Conservation (phyloP, 306 rosid genomes). For the Fragaria ananassa region DNA sequence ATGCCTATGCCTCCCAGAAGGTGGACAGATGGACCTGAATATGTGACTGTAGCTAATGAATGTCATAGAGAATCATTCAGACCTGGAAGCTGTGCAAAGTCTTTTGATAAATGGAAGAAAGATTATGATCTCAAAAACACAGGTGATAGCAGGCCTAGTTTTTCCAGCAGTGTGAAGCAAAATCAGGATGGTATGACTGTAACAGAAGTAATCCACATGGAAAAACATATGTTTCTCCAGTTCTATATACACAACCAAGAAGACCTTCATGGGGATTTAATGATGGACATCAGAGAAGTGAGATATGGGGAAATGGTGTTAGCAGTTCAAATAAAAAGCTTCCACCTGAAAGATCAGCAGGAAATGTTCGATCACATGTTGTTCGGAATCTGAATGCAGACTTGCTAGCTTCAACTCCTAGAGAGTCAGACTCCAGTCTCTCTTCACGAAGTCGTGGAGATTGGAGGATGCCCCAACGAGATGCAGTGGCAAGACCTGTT, state of each 20-base stretch:
- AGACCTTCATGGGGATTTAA: constrained; percentile 50
- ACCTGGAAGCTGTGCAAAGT: constrained; percentile 25
- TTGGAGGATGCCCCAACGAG: constrained; percentile 29
- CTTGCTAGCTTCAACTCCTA: background rate
- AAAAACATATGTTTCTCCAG: constrained; percentile 41
- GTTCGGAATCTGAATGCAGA: constrained; percentile 8
- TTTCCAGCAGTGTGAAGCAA: constrained; percentile 27
- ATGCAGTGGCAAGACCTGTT: constrained; percentile 15
- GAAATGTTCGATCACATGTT: constrained; percentile 10
- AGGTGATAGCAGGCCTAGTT: constrained; percentile 23
- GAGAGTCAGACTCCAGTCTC: background rate
- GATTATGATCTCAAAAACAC: constrained; percentile 22
- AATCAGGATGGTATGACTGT: constrained; percentile 23
- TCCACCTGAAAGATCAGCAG: constrained; percentile 24
- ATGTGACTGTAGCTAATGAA: background rate
- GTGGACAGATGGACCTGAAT: constrained; percentile 5
- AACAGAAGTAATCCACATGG: constrained; percentile 33
- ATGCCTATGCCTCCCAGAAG: constrained; percentile 6
- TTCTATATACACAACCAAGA: constrained; percentile 51
- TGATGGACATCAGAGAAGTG: constrained; percentile 38
- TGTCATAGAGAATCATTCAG: constrained; percentile 14
- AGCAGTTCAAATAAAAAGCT: constrained; percentile 40
- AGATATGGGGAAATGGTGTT: constrained; percentile 34
- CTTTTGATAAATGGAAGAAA: constrained; percentile 30
- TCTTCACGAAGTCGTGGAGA: constrained; percentile 20